These are phyloP conservation scores for Kondoa malvinella DNA, from an alignment of 768 basidiomycete species.

Conservation along the genomic window DNA sequence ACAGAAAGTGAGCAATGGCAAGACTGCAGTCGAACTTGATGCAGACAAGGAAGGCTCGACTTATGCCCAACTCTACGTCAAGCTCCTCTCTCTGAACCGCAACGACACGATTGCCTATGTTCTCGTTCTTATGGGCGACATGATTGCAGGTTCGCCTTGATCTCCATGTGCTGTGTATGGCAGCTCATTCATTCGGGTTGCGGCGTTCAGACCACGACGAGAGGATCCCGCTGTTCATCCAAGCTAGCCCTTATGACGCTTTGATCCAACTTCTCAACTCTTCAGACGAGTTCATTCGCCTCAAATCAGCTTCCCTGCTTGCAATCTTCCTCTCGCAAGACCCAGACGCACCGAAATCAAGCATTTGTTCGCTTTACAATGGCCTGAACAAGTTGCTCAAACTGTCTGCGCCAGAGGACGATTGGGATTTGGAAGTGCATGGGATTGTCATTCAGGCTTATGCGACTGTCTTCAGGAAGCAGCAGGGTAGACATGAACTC, in stretches of 20 bases:
- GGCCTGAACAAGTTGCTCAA: not conserved
- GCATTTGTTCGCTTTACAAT: slow-evolving; percentile 5
- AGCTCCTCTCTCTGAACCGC: slow-evolving; percentile 63
- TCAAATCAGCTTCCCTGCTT: slow-evolving; percentile 72
- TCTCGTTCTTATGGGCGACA: slow-evolving; percentile 72
- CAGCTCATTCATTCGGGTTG: not conserved
- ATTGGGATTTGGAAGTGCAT: slow-evolving; percentile 8
- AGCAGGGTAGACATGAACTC: slow-evolving; percentile 4
- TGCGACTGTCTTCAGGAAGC: slow-evolving; percentile 22
- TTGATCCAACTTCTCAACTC: slow-evolving; percentile 52
- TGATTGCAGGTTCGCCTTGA: slow-evolving; percentile 49
- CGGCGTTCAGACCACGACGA: slow-evolving; percentile 60
- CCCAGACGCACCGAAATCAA: not conserved
- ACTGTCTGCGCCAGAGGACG: not conserved
- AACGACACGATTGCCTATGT: slow-evolving; percentile 77
- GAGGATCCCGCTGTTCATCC: slow-evolving; percentile 54
- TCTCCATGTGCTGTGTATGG: not conserved
- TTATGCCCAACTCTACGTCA: slow-evolving; percentile 77
- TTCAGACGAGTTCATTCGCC: slow-evolving; percentile 85
- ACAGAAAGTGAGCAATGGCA: not conserved
- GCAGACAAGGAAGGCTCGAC: slow-evolving; percentile 54
- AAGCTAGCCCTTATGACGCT: slow-evolving; percentile 33
- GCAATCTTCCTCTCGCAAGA: slow-evolving; percentile 62
- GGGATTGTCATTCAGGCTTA: slow-evolving; percentile 33
- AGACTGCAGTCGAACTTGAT: slow-evolving; percentile 1